A percentile compares a stretch with the other conserved stretches of the same genome.
These are phyloP conservation scores for Amauroascus verrucosus DNA, from an alignment of 2,329 filamentous ascomycete species.

Conservation along the genomic window DNA sequence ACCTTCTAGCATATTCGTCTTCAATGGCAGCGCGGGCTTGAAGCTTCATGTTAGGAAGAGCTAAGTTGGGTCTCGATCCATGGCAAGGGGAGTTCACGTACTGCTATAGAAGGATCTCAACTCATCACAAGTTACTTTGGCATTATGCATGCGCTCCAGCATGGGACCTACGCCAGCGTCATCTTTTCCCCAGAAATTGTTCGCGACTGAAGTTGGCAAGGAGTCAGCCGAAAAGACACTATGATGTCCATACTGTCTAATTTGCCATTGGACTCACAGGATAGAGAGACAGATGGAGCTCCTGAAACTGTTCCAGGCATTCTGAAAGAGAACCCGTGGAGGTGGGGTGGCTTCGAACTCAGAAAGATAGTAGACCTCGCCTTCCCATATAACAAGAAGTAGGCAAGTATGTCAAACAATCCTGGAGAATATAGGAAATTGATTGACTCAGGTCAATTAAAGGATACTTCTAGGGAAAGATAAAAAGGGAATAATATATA, in stretches of 20 bases:
- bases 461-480: neutral
- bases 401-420: neutral
- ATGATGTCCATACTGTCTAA: neutral
- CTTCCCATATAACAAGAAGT: neutral
- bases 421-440: neutral
- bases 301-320: slow-evolving; percentile 55
- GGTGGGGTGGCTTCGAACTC: neutral
- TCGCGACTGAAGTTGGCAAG: slow-evolving; percentile 55
- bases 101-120: slow-evolving; percentile 80
- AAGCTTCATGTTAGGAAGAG: slow-evolving; percentile 1
- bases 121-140: slow-evolving; percentile 92
- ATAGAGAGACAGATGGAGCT: slow-evolving; percentile 55
- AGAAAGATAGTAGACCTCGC: neutral
- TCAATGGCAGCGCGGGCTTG: slow-evolving; percentile 82
- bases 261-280: slow-evolving; percentile 42
- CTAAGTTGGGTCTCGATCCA: neutral
- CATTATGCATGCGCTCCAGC: slow-evolving; percentile 85
- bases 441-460: neutral
- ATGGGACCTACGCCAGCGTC: slow-evolving; percentile 89
- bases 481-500: neutral
- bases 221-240: neutral
- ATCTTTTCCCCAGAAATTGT: slow-evolving; percentile 99
- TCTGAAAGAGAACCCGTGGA: slow-evolving; percentile 16
- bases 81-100: slow-evolving; percentile 31
- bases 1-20: slow-evolving; percentile 88